Percentiles rank a stretch among this genome's conserved stretches.
phyloP scores from a whole-genome alignment of 768 basidiomycete species.

The Lactifluus volemus region DNA sequence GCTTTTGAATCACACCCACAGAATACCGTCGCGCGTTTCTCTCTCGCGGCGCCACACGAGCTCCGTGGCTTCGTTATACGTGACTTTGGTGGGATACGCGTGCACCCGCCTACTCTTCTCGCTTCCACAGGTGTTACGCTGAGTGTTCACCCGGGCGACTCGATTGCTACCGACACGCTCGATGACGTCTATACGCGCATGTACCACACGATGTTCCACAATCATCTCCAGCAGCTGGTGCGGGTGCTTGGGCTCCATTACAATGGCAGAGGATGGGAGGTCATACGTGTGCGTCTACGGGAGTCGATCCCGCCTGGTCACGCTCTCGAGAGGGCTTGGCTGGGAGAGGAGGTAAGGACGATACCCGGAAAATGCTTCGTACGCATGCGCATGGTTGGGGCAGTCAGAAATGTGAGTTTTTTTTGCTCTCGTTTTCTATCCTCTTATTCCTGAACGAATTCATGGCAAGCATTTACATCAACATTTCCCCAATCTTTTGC shows the following conservation, averaged over 20 bases:
- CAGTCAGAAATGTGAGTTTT: constrained; percentile 44
- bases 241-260: constrained; percentile 50
- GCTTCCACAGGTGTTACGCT: constrained; percentile 42
- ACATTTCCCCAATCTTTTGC: constrained; percentile 48
- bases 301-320: constrained; percentile 39
- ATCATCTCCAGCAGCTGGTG: constrained; percentile 51
- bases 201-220: constrained; percentile 52
- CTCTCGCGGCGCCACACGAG: constrained; percentile 35
- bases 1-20: constrained; percentile 55
- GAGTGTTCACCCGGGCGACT: constrained; percentile 33
- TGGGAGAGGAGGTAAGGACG: constrained; percentile 38
- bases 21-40: constrained; percentile 49
- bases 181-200: constrained; percentile 50
- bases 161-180: constrained; percentile 39
- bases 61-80: constrained; percentile 48
- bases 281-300: constrained; percentile 39
- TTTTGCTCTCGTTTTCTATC: neutral
- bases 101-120: constrained; percentile 43
- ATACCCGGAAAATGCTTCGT: constrained; percentile 49
- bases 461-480: constrained; percentile 40
- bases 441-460: neutral
- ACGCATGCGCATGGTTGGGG: constrained; percentile 48
- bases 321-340: constrained; percentile 41
- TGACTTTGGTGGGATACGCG: constrained; percentile 48
- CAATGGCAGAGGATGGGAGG: constrained; percentile 43